These are phyloP conservation scores for Athelia psychrophila DNA, from an alignment of 1,284 basidiomycete genomes.

Conservation along the genomic window DNA sequence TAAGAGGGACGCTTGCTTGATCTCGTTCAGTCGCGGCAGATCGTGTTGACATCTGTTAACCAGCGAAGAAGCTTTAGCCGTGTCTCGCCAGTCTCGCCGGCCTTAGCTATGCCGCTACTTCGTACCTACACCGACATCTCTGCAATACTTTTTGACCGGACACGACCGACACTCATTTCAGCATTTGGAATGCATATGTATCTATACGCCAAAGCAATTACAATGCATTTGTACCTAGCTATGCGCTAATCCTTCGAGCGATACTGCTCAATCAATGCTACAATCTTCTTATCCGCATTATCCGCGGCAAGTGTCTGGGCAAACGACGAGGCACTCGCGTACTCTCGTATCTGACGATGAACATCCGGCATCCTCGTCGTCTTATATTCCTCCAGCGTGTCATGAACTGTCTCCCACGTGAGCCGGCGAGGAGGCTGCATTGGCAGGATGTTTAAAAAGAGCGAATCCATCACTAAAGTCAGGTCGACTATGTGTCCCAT, in stretches of 20 bases:
- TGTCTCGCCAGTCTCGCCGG: no score
- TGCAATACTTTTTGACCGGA: no score
- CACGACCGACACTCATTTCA: no score
- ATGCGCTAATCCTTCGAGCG: background rate
- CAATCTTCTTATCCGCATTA: background rate
- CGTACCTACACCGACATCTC: no score
- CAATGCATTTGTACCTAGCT: no score
- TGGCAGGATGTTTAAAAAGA: background rate
- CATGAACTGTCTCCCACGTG: background rate
- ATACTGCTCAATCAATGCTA: background rate
- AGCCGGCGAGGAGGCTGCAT: background rate
- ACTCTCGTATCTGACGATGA: background rate
- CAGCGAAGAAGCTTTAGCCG: no score
- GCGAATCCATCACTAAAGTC: constrained; percentile 9
- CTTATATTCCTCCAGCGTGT: background rate
- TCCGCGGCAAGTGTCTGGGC: background rate
- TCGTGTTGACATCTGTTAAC: no score
- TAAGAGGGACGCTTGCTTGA: no score
- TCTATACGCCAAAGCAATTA: no score
- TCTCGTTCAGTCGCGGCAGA: no score
- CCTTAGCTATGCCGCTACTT: no score
- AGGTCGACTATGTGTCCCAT: constrained; percentile 15
- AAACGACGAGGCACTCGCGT: background rate
- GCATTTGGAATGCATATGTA: no score
- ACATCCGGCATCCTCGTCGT: background rate